Conservation (phyloP, 192 early-diverging fungal species). For the Backusella tuberculispora region DNA sequence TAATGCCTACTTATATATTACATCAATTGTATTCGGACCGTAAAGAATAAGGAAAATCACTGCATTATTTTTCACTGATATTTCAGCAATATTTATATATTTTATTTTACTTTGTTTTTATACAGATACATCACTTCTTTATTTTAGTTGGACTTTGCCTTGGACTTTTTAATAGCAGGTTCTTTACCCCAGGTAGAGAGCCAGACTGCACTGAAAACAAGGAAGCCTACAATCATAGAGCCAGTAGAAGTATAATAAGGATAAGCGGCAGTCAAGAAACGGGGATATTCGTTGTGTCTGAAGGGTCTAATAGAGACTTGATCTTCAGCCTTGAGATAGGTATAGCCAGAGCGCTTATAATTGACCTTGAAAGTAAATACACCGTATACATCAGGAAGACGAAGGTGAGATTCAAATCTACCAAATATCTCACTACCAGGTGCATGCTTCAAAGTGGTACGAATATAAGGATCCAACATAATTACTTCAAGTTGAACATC, state of each 20-base stretch:
- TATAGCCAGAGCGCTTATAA: conserved; percentile 85
- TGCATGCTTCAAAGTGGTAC: conserved; percentile 64
- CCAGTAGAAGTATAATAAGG: conserved; percentile 92
- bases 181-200: conserved; percentile 58
- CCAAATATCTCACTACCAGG: conserved; percentile 42
- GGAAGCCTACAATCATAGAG: conserved; percentile 84
- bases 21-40: too few relatives aligned
- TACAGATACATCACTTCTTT: neutral
- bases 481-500: conserved; percentile 91
- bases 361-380: conserved; percentile 97
- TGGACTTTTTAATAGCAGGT: neutral
- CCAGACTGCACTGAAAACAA: conserved; percentile 81
- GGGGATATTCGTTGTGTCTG: conserved; percentile 94
- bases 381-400: conserved; percentile 94
- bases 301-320: conserved; percentile 88
- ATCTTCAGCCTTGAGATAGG: conserved; percentile 74
- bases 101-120: conserved; percentile 1
- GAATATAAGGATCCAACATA: conserved; percentile 98
- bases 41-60: too few relatives aligned
- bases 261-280: conserved; percentile 89
- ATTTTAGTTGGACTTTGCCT: conserved; percentile 13
- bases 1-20: too few relatives aligned
- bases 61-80: neutral
- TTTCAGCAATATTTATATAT: neutral
- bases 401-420: conserved; percentile 46